A percentile compares a stretch with the other conserved stretches of the same genome.
phyloP scores from a whole-genome alignment of 2,329 filamentous ascomycete genomes.

The Sphaerulina musiva region DNA sequence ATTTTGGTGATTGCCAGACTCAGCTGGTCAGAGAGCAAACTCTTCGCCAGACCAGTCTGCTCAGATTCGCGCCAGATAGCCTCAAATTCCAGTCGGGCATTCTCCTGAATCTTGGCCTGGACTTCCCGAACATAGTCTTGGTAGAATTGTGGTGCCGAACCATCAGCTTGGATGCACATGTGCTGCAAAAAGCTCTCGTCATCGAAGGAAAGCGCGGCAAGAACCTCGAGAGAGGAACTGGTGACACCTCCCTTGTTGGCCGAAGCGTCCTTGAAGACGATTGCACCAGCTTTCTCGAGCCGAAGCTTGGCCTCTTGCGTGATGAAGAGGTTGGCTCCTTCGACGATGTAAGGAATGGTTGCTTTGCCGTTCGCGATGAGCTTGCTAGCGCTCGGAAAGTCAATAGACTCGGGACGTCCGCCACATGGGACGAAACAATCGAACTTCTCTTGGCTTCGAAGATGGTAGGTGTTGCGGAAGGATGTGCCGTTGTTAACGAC shows the following conservation, averaged over 20 bases:
- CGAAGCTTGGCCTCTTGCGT: conserved; percentile 96
- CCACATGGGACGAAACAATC: conserved; percentile 94
- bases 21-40: conserved; percentile 84
- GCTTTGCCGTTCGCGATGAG: conserved; percentile 86
- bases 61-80: conserved; percentile 96
- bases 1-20: conserved; percentile 91
- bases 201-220: conserved; percentile 90
- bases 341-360: conserved; percentile 87
- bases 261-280: conserved; percentile 95
- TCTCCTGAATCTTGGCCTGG: conserved; percentile 82
- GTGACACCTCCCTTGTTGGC: conserved; percentile 99
- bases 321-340: conserved; percentile 97
- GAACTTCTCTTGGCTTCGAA: conserved; percentile 61
- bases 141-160: conserved; percentile 83
- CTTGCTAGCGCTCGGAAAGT: conserved; percentile 77
- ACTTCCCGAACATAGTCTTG: conserved; percentile 86
- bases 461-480: conserved; percentile 97
- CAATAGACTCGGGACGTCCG: conserved; percentile 92
- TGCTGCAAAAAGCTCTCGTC: conserved; percentile 80
- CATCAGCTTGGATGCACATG: conserved; percentile 81
- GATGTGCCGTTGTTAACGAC: conserved; percentile 81
- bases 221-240: conserved; percentile 90
- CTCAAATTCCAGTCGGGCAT: conserved; percentile 90
- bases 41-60: conserved; percentile 69
- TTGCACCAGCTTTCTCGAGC: conserved; percentile 87